These are phyloP conservation scores for Orbilia brochopaga DNA, from an alignment of 2,329 filamentous ascomycete species.

Conservation along the genomic window DNA sequence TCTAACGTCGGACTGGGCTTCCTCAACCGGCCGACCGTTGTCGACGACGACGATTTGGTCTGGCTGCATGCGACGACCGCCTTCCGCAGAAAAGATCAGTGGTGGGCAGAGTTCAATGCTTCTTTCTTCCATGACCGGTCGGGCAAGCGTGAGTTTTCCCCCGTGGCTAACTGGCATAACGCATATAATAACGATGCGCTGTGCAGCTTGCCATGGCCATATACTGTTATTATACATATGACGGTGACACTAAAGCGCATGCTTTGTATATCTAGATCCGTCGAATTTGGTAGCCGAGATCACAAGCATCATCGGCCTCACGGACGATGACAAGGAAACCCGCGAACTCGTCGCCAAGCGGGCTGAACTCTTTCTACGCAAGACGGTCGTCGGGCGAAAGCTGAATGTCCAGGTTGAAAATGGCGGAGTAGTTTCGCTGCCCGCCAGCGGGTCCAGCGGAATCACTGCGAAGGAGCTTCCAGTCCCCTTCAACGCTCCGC, in stretches of 20 bases:
- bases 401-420: slow-evolving; percentile 34
- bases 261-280: slow-evolving; percentile 16
- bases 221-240: too few relatives aligned
- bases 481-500: slow-evolving; percentile 9
- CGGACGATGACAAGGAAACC: slow-evolving; percentile 42
- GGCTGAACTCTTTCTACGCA: slow-evolving; percentile 32
- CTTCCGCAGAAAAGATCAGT: slow-evolving; percentile 21
- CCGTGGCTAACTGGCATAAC: background rate
- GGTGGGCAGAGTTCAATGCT: slow-evolving; percentile 45
- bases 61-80: slow-evolving; percentile 47
- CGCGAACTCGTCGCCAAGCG: slow-evolving; percentile 24
- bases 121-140: slow-evolving; percentile 40
- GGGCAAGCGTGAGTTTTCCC: slow-evolving; percentile 25
- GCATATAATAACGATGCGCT: too few relatives aligned
- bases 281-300: slow-evolving; percentile 36
- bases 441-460: slow-evolving; percentile 31
- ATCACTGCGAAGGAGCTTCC: slow-evolving; percentile 40
- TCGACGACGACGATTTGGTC: slow-evolving; percentile 35
- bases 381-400: slow-evolving; percentile 37
- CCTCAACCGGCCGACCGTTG: slow-evolving; percentile 37
- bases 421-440: slow-evolving; percentile 21
- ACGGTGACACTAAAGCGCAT: too few relatives aligned
- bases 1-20: slow-evolving; percentile 37
- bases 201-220: too few relatives aligned
- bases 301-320: slow-evolving; percentile 27